Conservation (phyloP, 768 basidiomycete genomes). For the Kwoniella sp. region DNA sequence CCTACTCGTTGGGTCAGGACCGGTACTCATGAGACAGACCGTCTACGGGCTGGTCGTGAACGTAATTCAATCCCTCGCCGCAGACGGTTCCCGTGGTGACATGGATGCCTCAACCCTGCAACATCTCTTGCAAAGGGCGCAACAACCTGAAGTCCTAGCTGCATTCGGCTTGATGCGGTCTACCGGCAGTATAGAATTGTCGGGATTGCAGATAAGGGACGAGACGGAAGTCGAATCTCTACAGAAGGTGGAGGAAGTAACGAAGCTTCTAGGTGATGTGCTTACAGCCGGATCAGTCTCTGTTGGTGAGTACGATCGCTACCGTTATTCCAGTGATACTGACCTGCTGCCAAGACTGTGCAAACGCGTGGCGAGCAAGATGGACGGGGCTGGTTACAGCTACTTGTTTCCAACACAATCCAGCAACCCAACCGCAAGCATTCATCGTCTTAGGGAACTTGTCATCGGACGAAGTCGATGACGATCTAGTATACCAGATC, state of each 20-base stretch:
- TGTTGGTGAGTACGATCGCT: constrained; percentile 63
- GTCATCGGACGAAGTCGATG: constrained; percentile 79
- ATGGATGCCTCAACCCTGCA: constrained; percentile 53
- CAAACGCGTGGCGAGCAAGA: constrained; percentile 85
- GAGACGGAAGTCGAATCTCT: constrained; percentile 57
- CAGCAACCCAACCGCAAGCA: constrained; percentile 79
- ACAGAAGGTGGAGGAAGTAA: constrained; percentile 64
- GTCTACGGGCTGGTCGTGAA: constrained; percentile 79
- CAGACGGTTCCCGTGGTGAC: constrained; percentile 48
- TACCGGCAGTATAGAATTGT: constrained; percentile 61
- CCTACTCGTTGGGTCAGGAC: constrained; percentile 70
- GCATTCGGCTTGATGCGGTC: constrained; percentile 69
- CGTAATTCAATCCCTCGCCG: constrained; percentile 69
- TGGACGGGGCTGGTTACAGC: constrained; percentile 89
- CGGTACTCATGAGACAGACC: constrained; percentile 68
- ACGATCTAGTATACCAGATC: constrained; percentile 89
- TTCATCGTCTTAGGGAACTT: constrained; percentile 78
- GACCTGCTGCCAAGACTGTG: constrained; percentile 28
- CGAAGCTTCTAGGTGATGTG: constrained; percentile 61
- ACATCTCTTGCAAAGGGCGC: constrained; percentile 61
- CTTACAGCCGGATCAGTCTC: constrained; percentile 65
- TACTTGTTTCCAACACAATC: constrained; percentile 83
- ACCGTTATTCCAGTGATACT: constrained; percentile 39
- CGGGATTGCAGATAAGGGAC: constrained; percentile 31
- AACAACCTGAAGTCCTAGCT: constrained; percentile 58